Evolutionary conservation across 345 rosid species (phyloP).

Genomic region (Raphanus sativus): DNA sequence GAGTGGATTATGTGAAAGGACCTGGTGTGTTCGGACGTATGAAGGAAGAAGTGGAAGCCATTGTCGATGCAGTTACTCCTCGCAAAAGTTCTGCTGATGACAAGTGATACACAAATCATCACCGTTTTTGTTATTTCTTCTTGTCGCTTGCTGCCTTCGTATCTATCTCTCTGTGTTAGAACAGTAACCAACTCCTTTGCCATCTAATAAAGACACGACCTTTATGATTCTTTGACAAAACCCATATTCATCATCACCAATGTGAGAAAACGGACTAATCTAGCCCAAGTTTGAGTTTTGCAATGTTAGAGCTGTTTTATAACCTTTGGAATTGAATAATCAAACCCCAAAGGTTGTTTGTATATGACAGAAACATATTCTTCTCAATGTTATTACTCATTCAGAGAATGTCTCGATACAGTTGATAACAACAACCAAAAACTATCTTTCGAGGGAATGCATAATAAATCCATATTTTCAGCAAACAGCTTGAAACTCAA

Average conservation of each 20-base stretch:
- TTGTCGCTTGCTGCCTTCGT: not conserved
- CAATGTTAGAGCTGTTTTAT: not conserved
- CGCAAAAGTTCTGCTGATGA: not conserved
- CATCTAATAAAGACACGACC: not conserved
- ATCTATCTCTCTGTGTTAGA: not conserved
- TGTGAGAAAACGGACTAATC: not conserved
- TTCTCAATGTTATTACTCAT: conserved; percentile 4
- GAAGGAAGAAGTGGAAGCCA: not conserved
- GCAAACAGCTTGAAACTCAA: not conserved
- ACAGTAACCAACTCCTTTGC: not conserved
- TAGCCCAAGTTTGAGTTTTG: not conserved
- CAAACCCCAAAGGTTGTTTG: conserved; percentile 6
- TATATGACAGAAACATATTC: not conserved
- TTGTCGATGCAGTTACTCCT: not conserved
- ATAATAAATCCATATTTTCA: not conserved
- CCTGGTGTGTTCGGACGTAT: not conserved
- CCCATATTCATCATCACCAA: not conserved
- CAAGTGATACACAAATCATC: not conserved
- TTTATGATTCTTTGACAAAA: not conserved
- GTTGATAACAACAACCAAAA: not conserved
- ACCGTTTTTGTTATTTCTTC: not conserved
- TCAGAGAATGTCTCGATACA: not conserved
- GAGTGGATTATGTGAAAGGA: not conserved
- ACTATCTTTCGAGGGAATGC: not conserved
- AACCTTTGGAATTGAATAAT: not conserved